Percentiles rank a stretch among this genome's conserved stretches.
phyloP scores from a whole-genome alignment of 345 rosid genomes.

The Eucalyptus marginata region DNA sequence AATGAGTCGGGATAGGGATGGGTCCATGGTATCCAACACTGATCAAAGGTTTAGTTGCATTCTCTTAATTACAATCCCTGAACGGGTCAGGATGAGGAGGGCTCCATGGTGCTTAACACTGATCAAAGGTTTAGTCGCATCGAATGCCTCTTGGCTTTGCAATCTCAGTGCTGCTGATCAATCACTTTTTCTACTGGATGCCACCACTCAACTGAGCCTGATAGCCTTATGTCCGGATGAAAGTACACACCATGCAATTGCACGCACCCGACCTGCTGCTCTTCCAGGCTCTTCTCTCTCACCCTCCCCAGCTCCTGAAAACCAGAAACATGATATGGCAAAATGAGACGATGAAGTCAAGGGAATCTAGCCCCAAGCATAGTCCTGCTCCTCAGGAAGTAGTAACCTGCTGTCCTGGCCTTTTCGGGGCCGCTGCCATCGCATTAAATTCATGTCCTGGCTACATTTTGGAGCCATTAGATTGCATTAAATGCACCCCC shows the following conservation, averaged over 20 bases:
- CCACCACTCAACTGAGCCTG: not conserved
- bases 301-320: not conserved
- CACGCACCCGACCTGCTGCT: not conserved
- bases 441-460: not conserved
- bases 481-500: not conserved
- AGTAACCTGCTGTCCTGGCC: not conserved
- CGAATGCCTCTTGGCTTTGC: not conserved
- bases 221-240: not conserved
- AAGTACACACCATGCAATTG: not conserved
- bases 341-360: not conserved
- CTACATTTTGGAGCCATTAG: not conserved
- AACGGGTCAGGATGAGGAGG: not conserved
- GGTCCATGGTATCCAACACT: not conserved
- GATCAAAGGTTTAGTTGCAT: not conserved
- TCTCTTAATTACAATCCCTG: not conserved
- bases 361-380: not conserved
- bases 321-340: not conserved
- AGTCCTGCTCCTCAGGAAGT: not conserved
- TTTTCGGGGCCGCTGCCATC: not conserved
- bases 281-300: not conserved
- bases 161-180: not conserved
- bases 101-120: not conserved
- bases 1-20: not conserved
- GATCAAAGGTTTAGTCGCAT: not conserved
- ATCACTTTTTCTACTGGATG: not conserved